Evolutionary conservation across 2,329 filamentous ascomycete species (phyloP).

Genomic region (Aspergillus jensenii): DNA sequence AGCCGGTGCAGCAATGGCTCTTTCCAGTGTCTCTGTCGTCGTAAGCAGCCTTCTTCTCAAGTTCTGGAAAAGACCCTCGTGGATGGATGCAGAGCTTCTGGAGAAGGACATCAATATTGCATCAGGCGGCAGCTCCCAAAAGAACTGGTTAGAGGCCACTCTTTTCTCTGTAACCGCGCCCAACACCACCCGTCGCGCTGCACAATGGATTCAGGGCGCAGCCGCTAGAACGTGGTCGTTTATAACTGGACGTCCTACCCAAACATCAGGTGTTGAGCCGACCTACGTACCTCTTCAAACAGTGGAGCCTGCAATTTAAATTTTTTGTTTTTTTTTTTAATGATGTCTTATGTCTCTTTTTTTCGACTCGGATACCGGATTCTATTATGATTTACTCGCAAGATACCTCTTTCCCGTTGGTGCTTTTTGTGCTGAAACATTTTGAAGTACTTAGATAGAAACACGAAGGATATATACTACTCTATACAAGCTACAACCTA

Average conservation of each 20-base stretch:
- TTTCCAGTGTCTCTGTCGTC: conserved; percentile 86
- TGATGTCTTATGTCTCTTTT: conserved; percentile 6
- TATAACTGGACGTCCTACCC: conserved; percentile 27
- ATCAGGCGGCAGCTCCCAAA: conserved; percentile 15
- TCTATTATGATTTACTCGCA: conserved; percentile 2
- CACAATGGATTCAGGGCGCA: conserved; percentile 20
- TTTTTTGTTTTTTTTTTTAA: conserved; percentile 4
- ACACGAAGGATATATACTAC: not conserved
- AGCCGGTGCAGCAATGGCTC: conserved; percentile 91
- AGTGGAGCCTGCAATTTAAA: conserved; percentile 38
- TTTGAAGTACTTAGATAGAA: not conserved
- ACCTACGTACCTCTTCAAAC: conserved; percentile 47
- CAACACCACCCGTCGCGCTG: conserved; percentile 12
- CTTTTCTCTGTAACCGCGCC: conserved; percentile 21
- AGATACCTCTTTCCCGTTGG: conserved; percentile 12
- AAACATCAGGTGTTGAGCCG: conserved; percentile 33
- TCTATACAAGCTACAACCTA: too few relatives aligned
- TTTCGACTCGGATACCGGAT: not conserved
- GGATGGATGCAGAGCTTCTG: conserved; percentile 75
- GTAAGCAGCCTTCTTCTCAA: conserved; percentile 79
- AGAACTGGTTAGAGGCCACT: conserved; percentile 33
- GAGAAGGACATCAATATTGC: conserved; percentile 54
- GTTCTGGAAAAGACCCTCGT: conserved; percentile 78
- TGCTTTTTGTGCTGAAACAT: not conserved
- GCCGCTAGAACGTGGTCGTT: conserved; percentile 28